These are phyloP conservation scores for Mortierella claussenii DNA, from an alignment of 192 early-diverging fungal species.

Conservation along the genomic window DNA sequence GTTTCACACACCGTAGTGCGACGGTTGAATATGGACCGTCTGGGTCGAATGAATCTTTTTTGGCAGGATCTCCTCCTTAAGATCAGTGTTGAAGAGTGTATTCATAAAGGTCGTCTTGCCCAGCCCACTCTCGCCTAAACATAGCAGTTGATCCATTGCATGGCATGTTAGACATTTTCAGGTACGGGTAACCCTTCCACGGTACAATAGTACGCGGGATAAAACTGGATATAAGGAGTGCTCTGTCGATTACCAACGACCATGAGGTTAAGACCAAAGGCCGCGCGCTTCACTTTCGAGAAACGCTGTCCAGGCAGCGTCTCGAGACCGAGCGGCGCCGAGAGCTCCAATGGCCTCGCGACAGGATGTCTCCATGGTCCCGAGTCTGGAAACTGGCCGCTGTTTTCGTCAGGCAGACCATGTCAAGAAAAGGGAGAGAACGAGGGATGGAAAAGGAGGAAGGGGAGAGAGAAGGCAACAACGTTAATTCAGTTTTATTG, in stretches of 20 bases:
- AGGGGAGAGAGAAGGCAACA: no score
- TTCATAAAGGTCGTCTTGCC: conserved; percentile 99
- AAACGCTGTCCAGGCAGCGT: conserved; percentile 76
- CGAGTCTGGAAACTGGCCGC: conserved; percentile 73
- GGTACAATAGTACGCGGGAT: no score
- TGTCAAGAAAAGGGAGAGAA: background rate
- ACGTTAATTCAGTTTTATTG: no score
- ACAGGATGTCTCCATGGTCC: conserved; percentile 84
- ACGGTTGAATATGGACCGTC: conserved; percentile 88
- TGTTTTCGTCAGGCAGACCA: conserved; percentile 8
- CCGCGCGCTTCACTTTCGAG: conserved; percentile 66
- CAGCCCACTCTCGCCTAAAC: conserved; percentile 89
- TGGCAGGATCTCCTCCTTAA: conserved; percentile 78
- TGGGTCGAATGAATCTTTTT: conserved; percentile 67
- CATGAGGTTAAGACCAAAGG: conserved; percentile 93
- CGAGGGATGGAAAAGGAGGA: background rate
- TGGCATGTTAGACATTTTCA: no score
- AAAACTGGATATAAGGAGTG: no score
- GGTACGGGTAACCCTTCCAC: no score
- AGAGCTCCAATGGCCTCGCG: conserved; percentile 62
- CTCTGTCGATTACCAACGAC: conserved; percentile 80
- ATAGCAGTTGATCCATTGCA: background rate
- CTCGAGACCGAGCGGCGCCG: conserved; percentile 71
- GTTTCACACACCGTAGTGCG: conserved; percentile 72
- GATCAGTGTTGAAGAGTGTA: conserved; percentile 94